Percentiles rank a stretch among this genome's conserved stretches.
Evolutionary conservation across 1,284 basidiomycete genomes (phyloP).

Genomic region (Porodaedalea pini): DNA sequence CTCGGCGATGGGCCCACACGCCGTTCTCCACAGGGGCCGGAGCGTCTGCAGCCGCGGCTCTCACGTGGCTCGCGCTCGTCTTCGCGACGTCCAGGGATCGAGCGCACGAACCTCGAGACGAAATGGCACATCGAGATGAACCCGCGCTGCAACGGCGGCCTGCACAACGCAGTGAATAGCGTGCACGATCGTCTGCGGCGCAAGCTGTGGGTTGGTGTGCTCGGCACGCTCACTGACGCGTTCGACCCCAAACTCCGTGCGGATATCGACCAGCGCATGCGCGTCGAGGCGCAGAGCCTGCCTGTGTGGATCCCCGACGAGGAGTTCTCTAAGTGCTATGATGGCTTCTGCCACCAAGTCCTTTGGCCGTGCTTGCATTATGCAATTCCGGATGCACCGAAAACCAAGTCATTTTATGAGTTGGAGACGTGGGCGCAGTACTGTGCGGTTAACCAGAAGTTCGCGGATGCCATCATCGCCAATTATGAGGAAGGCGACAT

Average conservation of each 20-base stretch:
- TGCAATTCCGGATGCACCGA: conserved; percentile 80
- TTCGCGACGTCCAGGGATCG: conserved; percentile 36
- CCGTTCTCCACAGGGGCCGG: conserved; percentile 1
- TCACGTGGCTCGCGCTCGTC: conserved; percentile 50
- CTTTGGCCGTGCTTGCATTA: conserved; percentile 89
- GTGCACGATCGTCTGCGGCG: conserved; percentile 46
- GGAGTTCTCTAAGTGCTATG: conserved; percentile 76
- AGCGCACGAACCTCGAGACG: conserved; percentile 20
- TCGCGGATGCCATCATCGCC: conserved; percentile 73
- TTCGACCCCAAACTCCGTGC: conserved; percentile 54
- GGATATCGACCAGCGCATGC: conserved; percentile 60
- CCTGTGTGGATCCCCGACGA: conserved; percentile 81
- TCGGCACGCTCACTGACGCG: conserved; percentile 64
- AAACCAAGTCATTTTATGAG: conserved; percentile 79
- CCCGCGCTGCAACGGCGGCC: conserved; percentile 72
- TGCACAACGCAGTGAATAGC: conserved; percentile 74
- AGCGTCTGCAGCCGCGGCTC: conserved; percentile 19
- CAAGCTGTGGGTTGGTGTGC: conserved; percentile 79
- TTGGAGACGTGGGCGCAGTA: conserved; percentile 76
- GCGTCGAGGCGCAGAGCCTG: conserved; percentile 51
- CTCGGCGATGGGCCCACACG: conserved; percentile 5
- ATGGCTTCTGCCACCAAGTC: conserved; percentile 87
- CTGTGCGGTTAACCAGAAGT: conserved; percentile 77
- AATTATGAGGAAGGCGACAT: conserved; percentile 81
- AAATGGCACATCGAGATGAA: conserved; percentile 64